Base-by-base conservation (phyloP, 768 basidiomycete genomes). In the Mycena crocata region DNA sequence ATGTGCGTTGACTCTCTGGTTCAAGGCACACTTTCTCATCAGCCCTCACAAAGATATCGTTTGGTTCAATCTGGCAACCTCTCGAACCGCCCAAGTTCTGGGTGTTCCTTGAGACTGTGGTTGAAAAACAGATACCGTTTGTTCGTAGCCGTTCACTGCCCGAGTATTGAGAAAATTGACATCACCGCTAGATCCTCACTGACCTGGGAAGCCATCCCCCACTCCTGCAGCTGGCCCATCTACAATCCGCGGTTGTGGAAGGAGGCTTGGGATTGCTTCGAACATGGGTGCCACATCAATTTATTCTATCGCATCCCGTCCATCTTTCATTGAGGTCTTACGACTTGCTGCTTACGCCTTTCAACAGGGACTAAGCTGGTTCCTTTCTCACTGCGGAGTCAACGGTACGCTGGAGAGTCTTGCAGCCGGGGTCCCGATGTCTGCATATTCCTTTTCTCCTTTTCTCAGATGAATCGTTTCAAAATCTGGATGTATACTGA, bases 331-430 rank as follows among this genome's bases (percentile, higher is more conserved):
- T 26, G 5, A 4, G 21, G 24, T 37, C 13, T 54, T 24, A 13
- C 31, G 4, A 13, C 26, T 8, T 5, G n/a, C 24, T 48, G 9
- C 23, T 31, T 23, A 51, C 30, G 13, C 15, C 8, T 4, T 21
- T 23, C 4, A 3, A 34, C n/a, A 54, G 51, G 51, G 34, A 17
- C 35, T 35, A 5, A 35, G 51, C 34, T 54, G 51, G 51, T 54
- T 54, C 24, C 51, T 54, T 35, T 4, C 51, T 12, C 51, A 54
- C 35, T 54, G 51, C 51, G 51, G 51, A 21, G 51, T 54, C n/a
- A 54, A 54, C 34, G 35, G 51, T 10, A 54, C 51, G 51, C 51
- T 54, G 2, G 51, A 54, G 35, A 54, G 51, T 28, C 51, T 54
- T 8, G 19, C 51, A 17, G 51, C 51, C 12, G 51, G 51, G 8